Conservation (phyloP, 768 basidiomycete genomes). For the Mycena indigotica region DNA sequence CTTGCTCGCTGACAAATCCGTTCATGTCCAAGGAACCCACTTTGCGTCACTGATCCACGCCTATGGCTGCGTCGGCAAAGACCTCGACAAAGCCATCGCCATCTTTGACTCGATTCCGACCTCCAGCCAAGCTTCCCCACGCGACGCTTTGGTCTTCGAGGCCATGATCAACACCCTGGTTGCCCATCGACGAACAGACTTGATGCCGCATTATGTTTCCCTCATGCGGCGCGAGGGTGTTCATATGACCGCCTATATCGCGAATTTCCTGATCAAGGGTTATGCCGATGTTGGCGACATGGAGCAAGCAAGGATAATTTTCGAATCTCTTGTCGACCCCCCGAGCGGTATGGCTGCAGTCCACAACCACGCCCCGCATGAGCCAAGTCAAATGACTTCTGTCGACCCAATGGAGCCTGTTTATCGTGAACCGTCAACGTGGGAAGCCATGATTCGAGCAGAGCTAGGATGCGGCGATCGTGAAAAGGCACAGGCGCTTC, state of each 20-base stretch:
- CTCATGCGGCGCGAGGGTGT: constrained; percentile 65
- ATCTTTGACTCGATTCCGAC: constrained; percentile 75
- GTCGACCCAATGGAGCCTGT: constrained; percentile 59
- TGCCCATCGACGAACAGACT: constrained; percentile 74
- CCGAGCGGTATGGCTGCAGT: constrained; percentile 83
- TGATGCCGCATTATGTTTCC: constrained; percentile 67
- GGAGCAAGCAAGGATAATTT: constrained; percentile 71
- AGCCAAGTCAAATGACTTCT: constrained; percentile 37
- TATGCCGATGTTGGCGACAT: constrained; percentile 70
- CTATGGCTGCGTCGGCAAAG: constrained; percentile 76
- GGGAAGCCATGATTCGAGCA: constrained; percentile 94
- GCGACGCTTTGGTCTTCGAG: constrained; percentile 88
- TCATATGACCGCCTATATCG: constrained; percentile 94
- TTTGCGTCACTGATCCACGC: constrained; percentile 88
- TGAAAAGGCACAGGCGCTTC: constrained; percentile 64
- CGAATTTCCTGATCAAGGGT: constrained; percentile 80
- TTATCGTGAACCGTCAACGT: constrained; percentile 91
- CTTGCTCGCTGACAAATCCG: constrained; percentile 49
- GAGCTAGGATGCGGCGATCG: constrained; percentile 82
- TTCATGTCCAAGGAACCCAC: constrained; percentile 48
- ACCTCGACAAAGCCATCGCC: constrained; percentile 74
- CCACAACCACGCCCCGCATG: constrained; percentile 82
- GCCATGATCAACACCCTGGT: constrained; percentile 86
- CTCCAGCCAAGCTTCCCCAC: constrained; percentile 54
- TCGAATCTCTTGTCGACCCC: constrained; percentile 80